A percentile compares a stretch with the other conserved stretches of the same genome.
These are phyloP conservation scores for Cercospora nicotianae DNA, from an alignment of 2,329 filamentous ascomycete species.

Conservation along the genomic window DNA sequence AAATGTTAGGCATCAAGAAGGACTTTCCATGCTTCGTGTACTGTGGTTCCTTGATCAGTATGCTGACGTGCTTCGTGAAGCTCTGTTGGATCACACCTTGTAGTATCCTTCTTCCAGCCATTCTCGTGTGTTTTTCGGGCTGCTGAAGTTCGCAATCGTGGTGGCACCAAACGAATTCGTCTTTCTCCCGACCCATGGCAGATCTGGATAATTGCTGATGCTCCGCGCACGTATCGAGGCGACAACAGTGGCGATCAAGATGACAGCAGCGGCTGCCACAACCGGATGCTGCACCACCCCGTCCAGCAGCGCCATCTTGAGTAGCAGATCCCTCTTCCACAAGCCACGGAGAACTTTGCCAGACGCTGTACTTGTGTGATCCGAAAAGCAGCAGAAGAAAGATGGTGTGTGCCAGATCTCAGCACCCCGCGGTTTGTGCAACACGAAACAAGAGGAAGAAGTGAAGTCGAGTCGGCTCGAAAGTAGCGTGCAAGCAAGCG, in stretches of 20 bases:
- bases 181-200: slow-evolving; percentile 29
- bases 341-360: neutral
- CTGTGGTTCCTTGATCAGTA: neutral
- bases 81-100: slow-evolving; percentile 16
- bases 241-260: neutral
- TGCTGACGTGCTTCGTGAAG: no score
- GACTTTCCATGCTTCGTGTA: slow-evolving; percentile 26
- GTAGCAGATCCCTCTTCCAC: neutral
- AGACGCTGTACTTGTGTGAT: neutral
- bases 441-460: neutral
- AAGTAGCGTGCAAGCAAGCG: neutral
- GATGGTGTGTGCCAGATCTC: neutral
- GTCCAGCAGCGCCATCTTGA: slow-evolving; percentile 2
- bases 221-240: slow-evolving; percentile 2
- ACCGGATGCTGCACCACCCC: slow-evolving; percentile 6
- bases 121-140: slow-evolving; percentile 14
- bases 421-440: neutral
- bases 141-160: slow-evolving; percentile 20
- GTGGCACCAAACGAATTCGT: slow-evolving; percentile 17
- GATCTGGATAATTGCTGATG: slow-evolving; percentile 5
- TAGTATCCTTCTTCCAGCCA: slow-evolving; percentile 27
- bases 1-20: slow-evolving; percentile 29
- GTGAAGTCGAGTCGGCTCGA: neutral
- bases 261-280: neutral
- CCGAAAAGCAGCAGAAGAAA: neutral